Conservation (phyloP, 345 rosid genomes). For the Lepidium sativum region DNA sequence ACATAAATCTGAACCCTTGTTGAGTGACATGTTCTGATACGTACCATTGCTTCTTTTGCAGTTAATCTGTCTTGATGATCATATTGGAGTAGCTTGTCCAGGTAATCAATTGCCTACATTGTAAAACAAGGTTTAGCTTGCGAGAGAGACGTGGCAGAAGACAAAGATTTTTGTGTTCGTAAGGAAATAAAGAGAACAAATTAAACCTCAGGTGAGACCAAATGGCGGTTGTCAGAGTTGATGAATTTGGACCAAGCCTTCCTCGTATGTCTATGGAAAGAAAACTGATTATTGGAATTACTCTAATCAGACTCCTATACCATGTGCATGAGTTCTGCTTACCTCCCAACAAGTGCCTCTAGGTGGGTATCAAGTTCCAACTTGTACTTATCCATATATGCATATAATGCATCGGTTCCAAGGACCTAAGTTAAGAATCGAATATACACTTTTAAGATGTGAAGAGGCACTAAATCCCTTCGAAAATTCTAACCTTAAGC, state of each 20-base stretch:
- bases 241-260: conserved; percentile 92
- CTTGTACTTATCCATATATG: conserved; percentile 82
- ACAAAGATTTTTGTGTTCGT: neutral
- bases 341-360: conserved; percentile 97
- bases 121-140: neutral
- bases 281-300: neutral
- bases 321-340: neutral
- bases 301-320: neutral
- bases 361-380: conserved; percentile 96
- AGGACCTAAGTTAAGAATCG: conserved; percentile 50
- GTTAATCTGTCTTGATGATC: conserved; percentile 96
- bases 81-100: conserved; percentile 85
- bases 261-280: conserved; percentile 69
- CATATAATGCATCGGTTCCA: conserved; percentile 93
- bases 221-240: conserved; percentile 83
- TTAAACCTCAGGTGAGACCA: conserved; percentile 83
- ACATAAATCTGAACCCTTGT: neutral
- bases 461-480: neutral
- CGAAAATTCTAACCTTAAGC: neutral
- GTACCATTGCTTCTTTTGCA: conserved; percentile 96
- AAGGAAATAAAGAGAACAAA: neutral
- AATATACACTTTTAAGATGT: neutral
- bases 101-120: conserved; percentile 84
- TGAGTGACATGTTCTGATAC: conserved; percentile 1
- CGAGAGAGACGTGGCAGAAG: neutral